Percentiles rank a stretch among this genome's conserved stretches.
These are phyloP conservation scores for Paecilomyces fulvus DNA, from an alignment of 2,329 filamentous ascomycete species.

Conservation along the genomic window DNA sequence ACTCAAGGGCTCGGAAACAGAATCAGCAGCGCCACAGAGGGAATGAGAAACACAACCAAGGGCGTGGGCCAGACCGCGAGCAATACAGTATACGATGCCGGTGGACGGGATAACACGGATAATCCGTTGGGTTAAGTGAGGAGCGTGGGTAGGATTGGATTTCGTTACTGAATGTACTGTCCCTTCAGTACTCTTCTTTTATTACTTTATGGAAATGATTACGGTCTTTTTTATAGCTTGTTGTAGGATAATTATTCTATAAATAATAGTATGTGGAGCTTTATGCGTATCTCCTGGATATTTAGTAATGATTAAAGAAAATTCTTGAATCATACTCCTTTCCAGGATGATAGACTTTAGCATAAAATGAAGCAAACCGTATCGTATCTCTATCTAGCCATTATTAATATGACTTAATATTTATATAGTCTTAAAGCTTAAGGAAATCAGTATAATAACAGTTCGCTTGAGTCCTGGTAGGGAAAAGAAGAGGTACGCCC, in stretches of 20 bases:
- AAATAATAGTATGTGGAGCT: too few species aligned
- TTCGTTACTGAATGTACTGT: background rate
- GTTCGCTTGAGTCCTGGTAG: background rate
- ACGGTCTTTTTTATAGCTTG: background rate
- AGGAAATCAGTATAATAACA: background rate
- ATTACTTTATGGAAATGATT: background rate
- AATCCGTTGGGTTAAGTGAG: slow-evolving; percentile 12
- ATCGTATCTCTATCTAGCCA: too few species aligned
- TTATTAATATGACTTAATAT: too few species aligned
- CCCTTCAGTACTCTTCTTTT: background rate
- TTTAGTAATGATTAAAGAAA: too few species aligned
- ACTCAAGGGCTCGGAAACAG: slow-evolving; percentile 22
- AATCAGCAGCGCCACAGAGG: slow-evolving; percentile 15
- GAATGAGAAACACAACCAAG: slow-evolving; percentile 14
- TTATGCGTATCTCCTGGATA: too few species aligned
- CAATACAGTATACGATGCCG: slow-evolving; percentile 8
- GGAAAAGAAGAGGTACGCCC: background rate
- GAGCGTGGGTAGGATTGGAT: background rate
- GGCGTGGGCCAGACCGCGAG: slow-evolving; percentile 17
- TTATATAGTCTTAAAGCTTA: background rate
- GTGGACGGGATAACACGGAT: slow-evolving; percentile 11
- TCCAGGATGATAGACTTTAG: too few species aligned
- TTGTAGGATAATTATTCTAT: background rate
- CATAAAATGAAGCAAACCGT: too few species aligned
- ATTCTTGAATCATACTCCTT: too few species aligned